These are phyloP conservation scores for Ceratobasidium sp. DNA, from an alignment of 1,284 basidiomycete species.

Conservation along the genomic window DNA sequence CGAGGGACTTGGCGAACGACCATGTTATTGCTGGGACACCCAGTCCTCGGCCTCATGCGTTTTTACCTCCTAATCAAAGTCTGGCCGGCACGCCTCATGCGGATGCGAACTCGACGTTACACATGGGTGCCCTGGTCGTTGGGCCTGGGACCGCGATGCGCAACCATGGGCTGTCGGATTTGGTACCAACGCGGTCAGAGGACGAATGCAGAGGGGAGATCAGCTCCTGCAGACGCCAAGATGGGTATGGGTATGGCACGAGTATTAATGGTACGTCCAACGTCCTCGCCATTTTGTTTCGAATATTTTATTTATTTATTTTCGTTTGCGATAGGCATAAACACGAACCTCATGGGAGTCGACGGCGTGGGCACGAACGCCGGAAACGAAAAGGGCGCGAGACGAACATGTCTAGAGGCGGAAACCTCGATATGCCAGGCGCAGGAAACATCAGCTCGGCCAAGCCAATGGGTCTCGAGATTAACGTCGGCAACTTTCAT, in stretches of 20 bases:
- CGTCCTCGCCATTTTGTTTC: no score
- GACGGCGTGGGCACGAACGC: no score
- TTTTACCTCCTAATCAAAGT: conserved; percentile 42
- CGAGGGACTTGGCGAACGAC: conserved; percentile 30
- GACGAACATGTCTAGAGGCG: no score
- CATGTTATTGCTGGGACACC: conserved; percentile 18
- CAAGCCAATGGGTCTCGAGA: no score
- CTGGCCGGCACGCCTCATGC: conserved; percentile 28
- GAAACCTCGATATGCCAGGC: no score
- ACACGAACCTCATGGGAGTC: no score
- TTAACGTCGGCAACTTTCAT: no score
- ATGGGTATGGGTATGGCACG: neutral
- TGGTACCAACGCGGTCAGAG: neutral
- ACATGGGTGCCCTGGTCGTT: conserved; percentile 30
- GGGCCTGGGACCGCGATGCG: conserved; percentile 38
- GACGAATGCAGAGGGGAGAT: conserved; percentile 15
- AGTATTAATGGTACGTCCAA: no score
- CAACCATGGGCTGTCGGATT: conserved; percentile 23
- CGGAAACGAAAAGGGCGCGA: no score
- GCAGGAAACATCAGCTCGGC: no score
- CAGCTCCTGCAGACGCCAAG: conserved; percentile 42
- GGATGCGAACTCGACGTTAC: conserved; percentile 17
- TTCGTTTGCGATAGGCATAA: no score
- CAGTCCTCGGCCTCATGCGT: conserved; percentile 43
- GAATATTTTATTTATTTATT: no score